These are phyloP conservation scores for Orbilia quercus DNA, from an alignment of 2,329 filamentous ascomycete species.

Conservation along the genomic window DNA sequence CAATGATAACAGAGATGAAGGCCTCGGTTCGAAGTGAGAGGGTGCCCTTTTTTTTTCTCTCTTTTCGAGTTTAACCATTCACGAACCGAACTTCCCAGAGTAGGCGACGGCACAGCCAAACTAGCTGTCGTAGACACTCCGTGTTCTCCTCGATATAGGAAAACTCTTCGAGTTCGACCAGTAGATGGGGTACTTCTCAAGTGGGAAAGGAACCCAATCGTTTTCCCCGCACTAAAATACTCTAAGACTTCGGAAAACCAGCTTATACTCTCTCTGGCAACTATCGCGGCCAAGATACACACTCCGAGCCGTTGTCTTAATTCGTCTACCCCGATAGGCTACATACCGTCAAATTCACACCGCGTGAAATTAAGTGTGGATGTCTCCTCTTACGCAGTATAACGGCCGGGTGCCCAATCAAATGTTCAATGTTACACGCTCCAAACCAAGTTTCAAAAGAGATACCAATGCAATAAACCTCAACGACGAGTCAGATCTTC, in stretches of 20 bases:
- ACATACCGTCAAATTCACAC: constrained; percentile 11
- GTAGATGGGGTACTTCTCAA: constrained; percentile 28
- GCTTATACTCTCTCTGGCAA: constrained; percentile 20
- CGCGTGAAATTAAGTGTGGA: constrained; percentile 22
- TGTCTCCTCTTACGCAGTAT: constrained; percentile 24
- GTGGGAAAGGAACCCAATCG: background rate
- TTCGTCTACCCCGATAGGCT: constrained; percentile 44
- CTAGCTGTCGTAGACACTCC: constrained; percentile 37
- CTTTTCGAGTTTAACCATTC: constrained; percentile 25
- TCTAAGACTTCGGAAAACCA: constrained; percentile 3
- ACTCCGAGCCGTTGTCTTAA: constrained; percentile 51
- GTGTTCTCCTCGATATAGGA: constrained; percentile 1
- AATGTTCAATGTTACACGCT: constrained; percentile 30
- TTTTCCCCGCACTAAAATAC: constrained; percentile 3
- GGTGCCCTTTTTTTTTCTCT: background rate
- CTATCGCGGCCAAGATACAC: constrained; percentile 27
- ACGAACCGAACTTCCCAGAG: constrained; percentile 33
- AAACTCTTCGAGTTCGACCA: constrained; percentile 11
- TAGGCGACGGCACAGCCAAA: constrained; percentile 17
- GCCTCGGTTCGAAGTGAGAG: constrained; percentile 30
- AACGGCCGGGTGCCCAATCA: constrained; percentile 51
- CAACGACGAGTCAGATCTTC: constrained; percentile 41
- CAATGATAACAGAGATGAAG: constrained; percentile 30
- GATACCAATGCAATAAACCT: constrained; percentile 19
- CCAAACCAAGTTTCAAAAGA: constrained; percentile 31